These are phyloP conservation scores for Dioszegia hungarica DNA, from an alignment of 768 basidiomycete genomes.

Conservation along the genomic window DNA sequence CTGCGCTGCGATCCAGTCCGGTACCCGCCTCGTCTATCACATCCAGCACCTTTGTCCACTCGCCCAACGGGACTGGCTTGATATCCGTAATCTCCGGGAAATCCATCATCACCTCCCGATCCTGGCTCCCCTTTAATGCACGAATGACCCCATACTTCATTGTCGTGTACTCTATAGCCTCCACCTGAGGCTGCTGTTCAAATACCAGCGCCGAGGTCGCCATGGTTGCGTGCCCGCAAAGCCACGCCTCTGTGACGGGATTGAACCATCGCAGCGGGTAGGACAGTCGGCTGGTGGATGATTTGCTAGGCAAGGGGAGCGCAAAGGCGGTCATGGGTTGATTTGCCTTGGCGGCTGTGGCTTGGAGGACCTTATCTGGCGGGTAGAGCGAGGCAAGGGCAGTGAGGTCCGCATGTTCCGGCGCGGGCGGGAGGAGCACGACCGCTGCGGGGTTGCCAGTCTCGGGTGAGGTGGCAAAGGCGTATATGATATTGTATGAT, in stretches of 20 bases:
- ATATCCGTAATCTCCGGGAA: constrained; percentile 15
- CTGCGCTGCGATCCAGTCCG: not conserved
- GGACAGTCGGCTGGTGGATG: not conserved
- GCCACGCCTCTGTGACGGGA: constrained; percentile 8
- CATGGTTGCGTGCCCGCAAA: constrained; percentile 26
- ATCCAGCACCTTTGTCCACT: not conserved
- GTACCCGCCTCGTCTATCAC: not conserved
- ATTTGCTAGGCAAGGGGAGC: not conserved
- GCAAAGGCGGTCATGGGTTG: constrained; percentile 21
- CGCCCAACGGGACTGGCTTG: not conserved
- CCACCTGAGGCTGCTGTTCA: not conserved
- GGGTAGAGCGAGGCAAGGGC: constrained; percentile 2
- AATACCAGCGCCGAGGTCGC: constrained; percentile 15
- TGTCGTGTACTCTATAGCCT: not conserved
- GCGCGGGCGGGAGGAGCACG: constrained; percentile 5
- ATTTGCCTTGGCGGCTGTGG: constrained; percentile 1
- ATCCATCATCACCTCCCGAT: constrained; percentile 13
- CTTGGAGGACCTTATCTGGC: constrained; percentile 1
- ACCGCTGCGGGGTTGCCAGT: constrained; percentile 23
- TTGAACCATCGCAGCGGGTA: constrained; percentile 24
- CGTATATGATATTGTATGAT: constrained; percentile 10
- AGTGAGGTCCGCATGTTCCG: not conserved
- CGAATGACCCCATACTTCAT: constrained; percentile 6
- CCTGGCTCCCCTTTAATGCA: not conserved
- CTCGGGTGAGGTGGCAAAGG: constrained; percentile 11